Evolutionary conservation across 345 rosid genomes (phyloP).

Genomic region (Heritiera littoralis): DNA sequence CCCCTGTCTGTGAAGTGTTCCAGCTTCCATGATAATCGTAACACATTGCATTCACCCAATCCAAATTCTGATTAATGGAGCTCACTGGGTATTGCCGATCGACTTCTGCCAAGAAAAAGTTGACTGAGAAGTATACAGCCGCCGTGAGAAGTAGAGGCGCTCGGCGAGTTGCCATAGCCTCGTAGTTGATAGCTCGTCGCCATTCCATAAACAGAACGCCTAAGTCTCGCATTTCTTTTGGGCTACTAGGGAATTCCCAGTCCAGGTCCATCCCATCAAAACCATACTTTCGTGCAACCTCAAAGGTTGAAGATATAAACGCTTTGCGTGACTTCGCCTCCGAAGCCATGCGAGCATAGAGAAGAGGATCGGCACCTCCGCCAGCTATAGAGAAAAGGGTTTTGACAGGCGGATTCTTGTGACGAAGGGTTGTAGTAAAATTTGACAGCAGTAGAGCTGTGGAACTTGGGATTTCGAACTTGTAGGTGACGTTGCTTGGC

Average conservation of each 20-base stretch:
- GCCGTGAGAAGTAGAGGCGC: slow-evolving; percentile 52
- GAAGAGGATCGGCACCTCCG: slow-evolving; percentile 29
- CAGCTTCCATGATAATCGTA: slow-evolving; percentile 56
- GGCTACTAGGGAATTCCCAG: slow-evolving; percentile 55
- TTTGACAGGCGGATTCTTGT: slow-evolving; percentile 40
- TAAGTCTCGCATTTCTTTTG: slow-evolving; percentile 40
- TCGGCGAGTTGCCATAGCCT: slow-evolving; percentile 37
- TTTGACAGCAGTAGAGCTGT: slow-evolving; percentile 27
- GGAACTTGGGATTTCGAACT: slow-evolving; percentile 32
- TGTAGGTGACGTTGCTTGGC: slow-evolving; percentile 41
- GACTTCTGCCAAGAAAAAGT: slow-evolving; percentile 25
- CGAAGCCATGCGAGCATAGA: slow-evolving; percentile 43
- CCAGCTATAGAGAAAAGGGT: slow-evolving; percentile 58
- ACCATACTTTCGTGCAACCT: slow-evolving; percentile 44
- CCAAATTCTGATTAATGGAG: slow-evolving; percentile 39
- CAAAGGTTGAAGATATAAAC: slow-evolving; percentile 47
- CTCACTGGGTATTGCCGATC: slow-evolving; percentile 38
- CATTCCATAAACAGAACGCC: slow-evolving; percentile 41
- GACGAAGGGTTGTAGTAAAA: slow-evolving; percentile 50
- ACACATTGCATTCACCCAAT: slow-evolving; percentile 54
- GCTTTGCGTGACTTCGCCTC: slow-evolving; percentile 26
- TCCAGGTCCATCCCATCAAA: slow-evolving; percentile 65
- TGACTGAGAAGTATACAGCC: slow-evolving; percentile 51
- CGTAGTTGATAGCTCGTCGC: slow-evolving; percentile 39
- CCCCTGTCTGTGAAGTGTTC: slow-evolving; percentile 45